These are phyloP conservation scores for Penicillium pulvis DNA, from an alignment of 495 filamentous ascomycete species.

Conservation along the genomic window DNA sequence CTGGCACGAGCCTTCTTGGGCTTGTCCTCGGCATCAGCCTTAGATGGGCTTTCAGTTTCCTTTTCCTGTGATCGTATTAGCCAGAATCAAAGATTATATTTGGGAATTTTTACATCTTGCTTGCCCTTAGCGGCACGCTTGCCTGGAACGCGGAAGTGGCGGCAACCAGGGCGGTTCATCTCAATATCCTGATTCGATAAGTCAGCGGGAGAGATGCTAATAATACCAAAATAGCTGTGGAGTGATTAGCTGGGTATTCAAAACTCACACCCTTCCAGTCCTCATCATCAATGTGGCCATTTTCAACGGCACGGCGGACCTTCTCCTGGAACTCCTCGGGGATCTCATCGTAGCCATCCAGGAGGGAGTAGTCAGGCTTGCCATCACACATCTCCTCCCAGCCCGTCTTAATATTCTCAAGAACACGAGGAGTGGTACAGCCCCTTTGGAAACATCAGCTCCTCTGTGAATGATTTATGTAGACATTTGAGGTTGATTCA, in stretches of 20 bases:
- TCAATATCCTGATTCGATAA: constrained; percentile 42
- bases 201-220: not conserved
- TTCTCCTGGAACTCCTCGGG: constrained; percentile 62
- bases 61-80: not conserved
- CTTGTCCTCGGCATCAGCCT: constrained; percentile 1
- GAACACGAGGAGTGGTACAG: constrained; percentile 69
- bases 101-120: not conserved
- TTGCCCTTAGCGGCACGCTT: not conserved
- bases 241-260: not conserved
- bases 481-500: not conserved
- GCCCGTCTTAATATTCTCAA: constrained; percentile 55
- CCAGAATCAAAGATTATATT: not conserved
- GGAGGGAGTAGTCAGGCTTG: constrained; percentile 39
- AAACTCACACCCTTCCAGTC: constrained; percentile 77
- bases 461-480: not conserved
- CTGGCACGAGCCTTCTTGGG: constrained; percentile 5
- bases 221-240: not conserved
- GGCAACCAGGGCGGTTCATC: not conserved
- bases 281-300: constrained; percentile 73
- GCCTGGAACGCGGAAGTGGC: constrained; percentile 1
- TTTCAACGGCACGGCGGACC: constrained; percentile 59
- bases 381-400: constrained; percentile 17
- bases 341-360: constrained; percentile 78
- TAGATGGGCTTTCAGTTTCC: not conserved
- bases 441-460: constrained; percentile 55